Evolutionary conservation across 257 asterid species (phyloP).

Genomic region (Pogostemon cablin): DNA sequence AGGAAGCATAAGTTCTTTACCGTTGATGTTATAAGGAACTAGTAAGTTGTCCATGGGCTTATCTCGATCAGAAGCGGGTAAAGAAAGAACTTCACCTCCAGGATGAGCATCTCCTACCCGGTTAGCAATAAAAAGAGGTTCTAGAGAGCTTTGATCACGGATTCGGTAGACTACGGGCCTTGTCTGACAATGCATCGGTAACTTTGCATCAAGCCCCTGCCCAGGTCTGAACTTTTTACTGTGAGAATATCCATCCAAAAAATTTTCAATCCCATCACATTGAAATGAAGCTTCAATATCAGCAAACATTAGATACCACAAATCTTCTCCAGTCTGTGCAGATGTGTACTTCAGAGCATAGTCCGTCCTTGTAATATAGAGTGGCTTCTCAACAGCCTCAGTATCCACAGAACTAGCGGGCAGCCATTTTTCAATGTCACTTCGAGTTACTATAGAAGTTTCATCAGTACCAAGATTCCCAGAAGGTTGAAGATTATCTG

Average conservation of each 20-base stretch:
- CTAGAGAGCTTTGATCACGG: constrained; percentile 60
- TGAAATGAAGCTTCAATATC: constrained; percentile 75
- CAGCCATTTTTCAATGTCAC: constrained; percentile 53
- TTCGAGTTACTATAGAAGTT: constrained; percentile 50
- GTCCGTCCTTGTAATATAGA: constrained; percentile 78
- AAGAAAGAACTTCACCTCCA: constrained; percentile 48
- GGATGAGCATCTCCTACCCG: constrained; percentile 51
- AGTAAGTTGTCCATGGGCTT: constrained; percentile 37
- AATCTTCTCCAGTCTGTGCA: constrained; percentile 62
- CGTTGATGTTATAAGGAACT: constrained; percentile 37
- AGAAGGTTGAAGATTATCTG: constrained; percentile 54
- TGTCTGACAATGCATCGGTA: constrained; percentile 52
- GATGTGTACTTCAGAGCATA: constrained; percentile 68
- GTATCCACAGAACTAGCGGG: constrained; percentile 41
- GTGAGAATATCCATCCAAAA: constrained; percentile 42
- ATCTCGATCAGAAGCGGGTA: constrained; percentile 49
- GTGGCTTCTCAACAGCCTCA: constrained; percentile 53
- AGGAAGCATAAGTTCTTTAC: constrained; percentile 46
- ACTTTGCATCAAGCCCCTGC: constrained; percentile 35
- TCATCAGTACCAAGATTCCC: constrained; percentile 44
- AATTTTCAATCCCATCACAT: constrained; percentile 55
- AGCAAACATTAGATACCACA: constrained; percentile 83
- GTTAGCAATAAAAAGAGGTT: constrained; percentile 47
- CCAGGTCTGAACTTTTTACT: constrained; percentile 34
- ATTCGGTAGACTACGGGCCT: constrained; percentile 62